These are phyloP conservation scores for Sporothrix humicola DNA, from an alignment of 2,329 filamentous ascomycete species.

Conservation along the genomic window DNA sequence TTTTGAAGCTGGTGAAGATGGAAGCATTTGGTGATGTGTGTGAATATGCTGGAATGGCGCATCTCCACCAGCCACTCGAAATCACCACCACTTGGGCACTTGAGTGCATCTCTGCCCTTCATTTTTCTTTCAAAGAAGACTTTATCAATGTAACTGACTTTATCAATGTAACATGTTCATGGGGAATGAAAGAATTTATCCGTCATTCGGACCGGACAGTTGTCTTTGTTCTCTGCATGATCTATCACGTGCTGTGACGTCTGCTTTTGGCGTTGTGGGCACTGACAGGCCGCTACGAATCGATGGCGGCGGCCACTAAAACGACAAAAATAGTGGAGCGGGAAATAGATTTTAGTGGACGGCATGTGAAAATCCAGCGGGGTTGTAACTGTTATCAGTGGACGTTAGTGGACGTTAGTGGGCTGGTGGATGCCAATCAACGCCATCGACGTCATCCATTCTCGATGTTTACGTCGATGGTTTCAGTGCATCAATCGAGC, in stretches of 20 bases:
- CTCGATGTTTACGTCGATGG: conserved; percentile 14
- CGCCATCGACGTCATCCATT: conserved; percentile 27
- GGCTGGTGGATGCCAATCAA: background rate
- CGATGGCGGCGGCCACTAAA: background rate
- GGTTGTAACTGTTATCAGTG: background rate
- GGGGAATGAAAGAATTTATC: no score
- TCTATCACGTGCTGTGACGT: background rate
- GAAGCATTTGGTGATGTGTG: no score
- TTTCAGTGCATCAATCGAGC: background rate
- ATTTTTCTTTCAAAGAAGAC: no score
- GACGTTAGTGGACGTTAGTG: background rate
- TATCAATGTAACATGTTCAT: no score
- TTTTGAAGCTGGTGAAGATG: no score
- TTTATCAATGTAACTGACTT: no score
- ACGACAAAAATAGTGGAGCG: background rate
- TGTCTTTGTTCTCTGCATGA: background rate
- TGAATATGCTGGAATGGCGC: no score
- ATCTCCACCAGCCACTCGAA: no score
- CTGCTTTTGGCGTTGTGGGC: no score
- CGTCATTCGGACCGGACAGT: background rate
- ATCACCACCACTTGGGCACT: no score
- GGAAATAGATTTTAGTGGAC: background rate
- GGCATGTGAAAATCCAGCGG: background rate
- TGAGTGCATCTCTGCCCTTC: no score
- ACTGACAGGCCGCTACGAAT: conserved; percentile 7